Percentiles rank a stretch among this genome's conserved stretches.
Conservation (phyloP, 768 basidiomycete species). For the Boletus rufocinnamomeus region DNA sequence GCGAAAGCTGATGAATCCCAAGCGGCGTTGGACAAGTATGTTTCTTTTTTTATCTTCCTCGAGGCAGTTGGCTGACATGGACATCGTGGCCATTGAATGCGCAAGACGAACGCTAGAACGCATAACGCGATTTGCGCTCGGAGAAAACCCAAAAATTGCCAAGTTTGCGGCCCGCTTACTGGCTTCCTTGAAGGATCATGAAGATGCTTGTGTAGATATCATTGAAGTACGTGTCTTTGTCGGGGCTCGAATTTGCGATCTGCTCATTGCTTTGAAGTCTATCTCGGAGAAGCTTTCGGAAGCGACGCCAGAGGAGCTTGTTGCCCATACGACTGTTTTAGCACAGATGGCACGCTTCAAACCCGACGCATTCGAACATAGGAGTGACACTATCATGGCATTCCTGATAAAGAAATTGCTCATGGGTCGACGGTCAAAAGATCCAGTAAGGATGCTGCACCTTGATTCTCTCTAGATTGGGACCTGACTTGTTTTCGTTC, state of each 20-base stretch:
- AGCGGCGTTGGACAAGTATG: no score
- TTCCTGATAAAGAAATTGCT: conserved; percentile 73
- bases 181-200: conserved; percentile 55
- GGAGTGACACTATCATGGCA: conserved; percentile 71
- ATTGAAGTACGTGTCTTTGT: conserved; percentile 57
- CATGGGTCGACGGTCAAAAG: conserved; percentile 52
- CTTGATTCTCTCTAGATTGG: not conserved
- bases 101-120: conserved; percentile 68
- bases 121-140: conserved; percentile 57
- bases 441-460: conserved; percentile 42
- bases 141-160: conserved; percentile 63
- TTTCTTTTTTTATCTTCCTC: conserved; percentile 15
- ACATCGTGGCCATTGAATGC: not conserved
- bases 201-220: conserved; percentile 51
- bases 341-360: conserved; percentile 70
- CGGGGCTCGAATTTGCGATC: no score
- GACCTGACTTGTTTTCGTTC: conserved; percentile 2
- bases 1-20: no score
- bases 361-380: conserved; percentile 74
- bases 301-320: conserved; percentile 51
- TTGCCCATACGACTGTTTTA: conserved; percentile 70
- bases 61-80: not conserved
- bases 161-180: conserved; percentile 86
- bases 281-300: conserved; percentile 56
- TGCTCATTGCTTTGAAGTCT: conserved; percentile 41